Evolutionary conservation across 192 early-diverging fungal genomes (phyloP).

Genomic region (Pecoramyces ruminantium): DNA sequence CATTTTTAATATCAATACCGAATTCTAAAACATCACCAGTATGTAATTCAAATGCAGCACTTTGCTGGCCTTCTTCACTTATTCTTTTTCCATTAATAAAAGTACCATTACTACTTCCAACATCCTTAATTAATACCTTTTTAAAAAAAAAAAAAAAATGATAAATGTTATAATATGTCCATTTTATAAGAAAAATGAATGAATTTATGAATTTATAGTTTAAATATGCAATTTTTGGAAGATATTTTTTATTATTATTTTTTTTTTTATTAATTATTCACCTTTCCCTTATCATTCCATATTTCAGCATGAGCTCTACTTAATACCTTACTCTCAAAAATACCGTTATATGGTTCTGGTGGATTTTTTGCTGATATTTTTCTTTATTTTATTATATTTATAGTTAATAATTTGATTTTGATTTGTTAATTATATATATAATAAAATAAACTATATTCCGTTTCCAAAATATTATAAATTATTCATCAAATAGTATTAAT

Average conservation of each 20-base stretch:
- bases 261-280: slow-evolving; percentile 4
- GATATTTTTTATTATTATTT: neutral
- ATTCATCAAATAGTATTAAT: neutral
- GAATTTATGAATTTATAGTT: no score
- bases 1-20: slow-evolving; percentile 64
- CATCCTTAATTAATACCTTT: slow-evolving; percentile 53
- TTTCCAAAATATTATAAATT: no score
- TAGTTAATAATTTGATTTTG: no score
- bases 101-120: slow-evolving; percentile 65
- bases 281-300: slow-evolving; percentile 41
- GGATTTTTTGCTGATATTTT: slow-evolving; percentile 41
- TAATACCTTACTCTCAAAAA: slow-evolving; percentile 72
- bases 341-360: slow-evolving; percentile 49
- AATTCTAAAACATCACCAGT: slow-evolving; percentile 52
- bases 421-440: neutral
- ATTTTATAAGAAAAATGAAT: no score
- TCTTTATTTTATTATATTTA: slow-evolving; percentile 6
- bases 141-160: no score
- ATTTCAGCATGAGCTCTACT: slow-evolving; percentile 59
- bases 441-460: no score
- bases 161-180: neutral
- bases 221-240: no score
- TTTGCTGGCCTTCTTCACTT: slow-evolving; percentile 42
- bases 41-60: slow-evolving; percentile 33
- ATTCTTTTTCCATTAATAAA: slow-evolving; percentile 58